Percentiles rank a stretch among this genome's conserved stretches.
These are phyloP conservation scores for Pichia rugopelliculosa DNA, from an alignment of 805 yeast species.

Conservation along the genomic window DNA sequence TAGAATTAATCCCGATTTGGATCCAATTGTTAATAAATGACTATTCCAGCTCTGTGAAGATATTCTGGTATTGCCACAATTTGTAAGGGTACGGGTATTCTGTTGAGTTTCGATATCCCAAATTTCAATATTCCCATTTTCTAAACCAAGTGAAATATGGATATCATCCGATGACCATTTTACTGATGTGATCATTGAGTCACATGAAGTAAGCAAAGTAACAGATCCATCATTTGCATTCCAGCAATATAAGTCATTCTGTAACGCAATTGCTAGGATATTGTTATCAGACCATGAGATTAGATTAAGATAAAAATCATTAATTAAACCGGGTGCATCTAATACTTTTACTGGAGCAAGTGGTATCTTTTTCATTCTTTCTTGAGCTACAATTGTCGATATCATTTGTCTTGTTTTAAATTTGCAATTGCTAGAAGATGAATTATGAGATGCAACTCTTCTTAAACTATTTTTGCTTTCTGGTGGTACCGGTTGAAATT, in stretches of 20 bases:
- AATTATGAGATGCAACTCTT: conserved; percentile 14
- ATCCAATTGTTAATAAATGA: conserved; percentile 78
- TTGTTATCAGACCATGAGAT: conserved; percentile 83
- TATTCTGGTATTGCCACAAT: conserved; percentile 63
- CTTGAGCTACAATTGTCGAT: conserved; percentile 45
- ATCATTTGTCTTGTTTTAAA: conserved; percentile 21
- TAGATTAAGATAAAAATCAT: conserved; percentile 85
- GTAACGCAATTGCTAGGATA: conserved; percentile 81
- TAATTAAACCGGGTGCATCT: conserved; percentile 92
- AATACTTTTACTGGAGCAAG: conserved; percentile 87
- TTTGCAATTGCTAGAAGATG: conserved; percentile 6
- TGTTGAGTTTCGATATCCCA: conserved; percentile 84
- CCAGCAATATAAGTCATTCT: conserved; percentile 82
- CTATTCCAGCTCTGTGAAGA: conserved; percentile 82
- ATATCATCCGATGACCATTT: conserved; percentile 90
- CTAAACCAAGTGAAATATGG: conserved; percentile 75
- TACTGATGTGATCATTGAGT: conserved; percentile 56
- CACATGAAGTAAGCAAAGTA: conserved; percentile 52
- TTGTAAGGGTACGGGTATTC: conserved; percentile 68
- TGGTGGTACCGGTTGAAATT: conserved; percentile 84
- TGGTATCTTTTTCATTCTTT: conserved; percentile 70
- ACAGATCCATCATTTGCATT: conserved; percentile 81
- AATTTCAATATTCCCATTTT: conserved; percentile 78
- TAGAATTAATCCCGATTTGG: conserved; percentile 75
- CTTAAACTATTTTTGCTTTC: conserved; percentile 27